Conservation (phyloP, 306 rosid species). For the Comarum palustre region DNA sequence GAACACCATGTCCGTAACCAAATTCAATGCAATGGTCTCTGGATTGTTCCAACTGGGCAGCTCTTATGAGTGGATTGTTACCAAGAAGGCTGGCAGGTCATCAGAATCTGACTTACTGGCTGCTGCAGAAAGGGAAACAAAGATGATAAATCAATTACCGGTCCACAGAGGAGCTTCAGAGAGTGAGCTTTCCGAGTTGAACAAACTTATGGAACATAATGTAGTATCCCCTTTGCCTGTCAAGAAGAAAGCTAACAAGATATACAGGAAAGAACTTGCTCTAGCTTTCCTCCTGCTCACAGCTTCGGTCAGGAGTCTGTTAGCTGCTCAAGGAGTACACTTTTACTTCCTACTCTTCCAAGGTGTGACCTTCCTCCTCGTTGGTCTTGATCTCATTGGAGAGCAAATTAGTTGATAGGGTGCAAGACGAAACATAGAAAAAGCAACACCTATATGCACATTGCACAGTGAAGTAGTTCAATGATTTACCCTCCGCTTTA, state of each 20-base stretch:
- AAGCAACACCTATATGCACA: not conserved
- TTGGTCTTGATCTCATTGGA: conserved; percentile 94
- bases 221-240: conserved; percentile 37
- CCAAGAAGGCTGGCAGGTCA: conserved; percentile 92
- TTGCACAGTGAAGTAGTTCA: conserved; percentile 9
- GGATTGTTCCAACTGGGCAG: conserved; percentile 92
- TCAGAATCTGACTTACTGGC: conserved; percentile 75
- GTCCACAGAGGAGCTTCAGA: conserved; percentile 70
- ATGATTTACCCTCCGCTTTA: conserved; percentile 26
- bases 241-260: conserved; percentile 69
- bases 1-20: conserved; percentile 96
- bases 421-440: conserved; percentile 18
- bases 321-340: conserved; percentile 92
- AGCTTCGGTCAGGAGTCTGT: conserved; percentile 78
- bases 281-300: conserved; percentile 84
- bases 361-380: conserved; percentile 90
- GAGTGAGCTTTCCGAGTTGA: conserved; percentile 58
- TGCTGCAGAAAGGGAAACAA: conserved; percentile 64
- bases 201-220: conserved; percentile 47
- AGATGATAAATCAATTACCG: conserved; percentile 50
- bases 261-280: conserved; percentile 77
- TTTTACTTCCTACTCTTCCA: conserved; percentile 94
- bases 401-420: conserved; percentile 72
- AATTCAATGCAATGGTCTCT: conserved; percentile 93
- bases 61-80: conserved; percentile 92